Evolutionary conservation across 2,329 filamentous ascomycete genomes (phyloP), one percentile per base, ranked within the genome.

Genomic region (Rhytidhysteron rufulum): DNA sequence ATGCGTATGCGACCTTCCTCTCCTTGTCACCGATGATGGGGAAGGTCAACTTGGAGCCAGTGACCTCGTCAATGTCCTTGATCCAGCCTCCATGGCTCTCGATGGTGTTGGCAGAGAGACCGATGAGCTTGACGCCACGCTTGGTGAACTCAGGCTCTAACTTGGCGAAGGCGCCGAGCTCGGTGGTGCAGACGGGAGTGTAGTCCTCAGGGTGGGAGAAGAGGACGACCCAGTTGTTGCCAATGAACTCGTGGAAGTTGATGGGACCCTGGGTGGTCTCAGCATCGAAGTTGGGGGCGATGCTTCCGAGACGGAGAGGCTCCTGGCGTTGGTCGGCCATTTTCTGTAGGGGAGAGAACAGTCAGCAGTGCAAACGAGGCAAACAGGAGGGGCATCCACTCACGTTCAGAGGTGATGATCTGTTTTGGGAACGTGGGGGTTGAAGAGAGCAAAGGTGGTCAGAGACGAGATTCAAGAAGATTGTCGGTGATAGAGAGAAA

Each of bases 171-270:
- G 78, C 78, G 45, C 78, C 79, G 36, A 82, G 71, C 67, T 82
- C 78, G 37, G 78, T 82, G 42, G 79, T 82, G 71, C 79, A 79
- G 48, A 79, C 75, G 35, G 75, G 75, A 6, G 75, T 79, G 67
- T 75, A 78, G 62, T 75, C 72, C 54, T 74, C 82, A 31, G 82
- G 82, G 69, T 86, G 82, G 32, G 81, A 85, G 75, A 86, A 86
- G 51, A 86, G 74, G 48, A 86, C 73, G 45, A 82, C 78, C 81
- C 82, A 86, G 54, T 74, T 80, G 70, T 83, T 73, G 56, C 80
- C 82, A 51, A 85, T 83, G 72, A 79, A 86, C 54, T 84, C 71
- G 70, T 86, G 82, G 74, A 86, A 86, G 67, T 84, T 74, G 62
- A 85, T 83, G 40, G 73, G 72, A 43, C 82, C 82, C 48, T 72